Evolutionary conservation across 352 stramenopile species (phyloP), one percentile per base, ranked within the genome.

Genomic region (Phytopythium sindhum): DNA sequence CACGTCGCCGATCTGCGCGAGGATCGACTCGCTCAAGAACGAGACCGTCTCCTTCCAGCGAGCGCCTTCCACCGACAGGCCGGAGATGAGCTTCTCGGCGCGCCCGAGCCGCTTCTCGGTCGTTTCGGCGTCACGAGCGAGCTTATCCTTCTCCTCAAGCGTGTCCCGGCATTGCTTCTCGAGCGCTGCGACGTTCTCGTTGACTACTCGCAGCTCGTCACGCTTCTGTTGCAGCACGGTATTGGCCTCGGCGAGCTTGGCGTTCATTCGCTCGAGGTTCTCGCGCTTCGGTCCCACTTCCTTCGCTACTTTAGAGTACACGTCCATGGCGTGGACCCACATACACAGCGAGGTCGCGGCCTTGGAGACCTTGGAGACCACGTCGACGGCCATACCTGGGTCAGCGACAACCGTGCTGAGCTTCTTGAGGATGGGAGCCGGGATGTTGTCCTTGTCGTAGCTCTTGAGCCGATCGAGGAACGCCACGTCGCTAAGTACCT

Each of bases 391-490:
- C 88, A 98, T 97, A 4, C 83, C 84, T 7, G 90, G 86, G 24
- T 96, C 87, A 0, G 77, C 73, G 0, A 97, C 83, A 33, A 89
- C 91, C 50, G 90, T 85, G 29, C 80, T 78, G 2, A 98, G 74
- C 68, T 98, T 98, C 65, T 97, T 97, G 6, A 98, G 65, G 5
- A 80, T 91, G 2, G 84, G 65, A 0, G 74, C 64, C 0, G 88
- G 84, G 66, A 98, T 98, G 69, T 98, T 98, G 70, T 98, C 95
- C 73, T 98, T 98, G 73, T 98, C 94, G 55, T 93, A 98, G 39
- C 70, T 84, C 65, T 96, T 96, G 21, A 98, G 73, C 21, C 91
- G 86, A 21, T 98, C 92, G 52, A 98, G 68, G 64, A 98, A 98
- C 21, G 72, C 72, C 7, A 89, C 77, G 59, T 97, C 88, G 15